Conservation (phyloP, 345 rosid genomes). For the Geranium rotundifolium region DNA sequence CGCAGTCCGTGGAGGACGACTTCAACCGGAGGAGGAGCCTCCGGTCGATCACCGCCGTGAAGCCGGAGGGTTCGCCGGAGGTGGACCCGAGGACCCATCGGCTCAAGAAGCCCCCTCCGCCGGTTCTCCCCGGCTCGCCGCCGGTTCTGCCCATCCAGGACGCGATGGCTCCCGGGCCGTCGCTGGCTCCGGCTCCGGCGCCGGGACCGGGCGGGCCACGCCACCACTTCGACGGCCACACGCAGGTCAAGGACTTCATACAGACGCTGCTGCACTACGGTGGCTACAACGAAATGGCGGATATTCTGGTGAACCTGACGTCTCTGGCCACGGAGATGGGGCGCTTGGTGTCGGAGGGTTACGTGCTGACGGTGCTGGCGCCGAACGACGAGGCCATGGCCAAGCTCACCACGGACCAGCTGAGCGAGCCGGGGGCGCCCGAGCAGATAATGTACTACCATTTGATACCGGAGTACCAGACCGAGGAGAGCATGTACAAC, state of each 20-base stretch:
- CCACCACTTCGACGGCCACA: constrained; percentile 16
- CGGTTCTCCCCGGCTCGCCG: constrained; percentile 16
- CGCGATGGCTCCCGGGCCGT: constrained; percentile 24
- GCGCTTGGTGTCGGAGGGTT: constrained; percentile 39
- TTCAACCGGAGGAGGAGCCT: constrained; percentile 18
- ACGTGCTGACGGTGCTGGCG: constrained; percentile 43
- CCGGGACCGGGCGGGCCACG: too few relatives aligned
- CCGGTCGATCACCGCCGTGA: constrained; percentile 35
- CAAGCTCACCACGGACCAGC: constrained; percentile 73
- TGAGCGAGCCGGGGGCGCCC: constrained; percentile 94
- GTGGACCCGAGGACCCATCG: constrained; percentile 36
- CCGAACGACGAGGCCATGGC: constrained; percentile 99
- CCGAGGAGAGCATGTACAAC: constrained; percentile 11
- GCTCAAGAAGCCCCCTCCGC: constrained; percentile 26
- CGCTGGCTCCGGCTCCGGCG: too few relatives aligned
- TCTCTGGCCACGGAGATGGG: constrained; percentile 47
- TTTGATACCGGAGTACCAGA: constrained; percentile 53
- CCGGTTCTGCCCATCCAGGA: constrained; percentile 34
- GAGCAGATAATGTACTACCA: constrained; percentile 89
- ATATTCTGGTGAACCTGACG: constrained; percentile 40
- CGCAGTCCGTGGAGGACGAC: constrained; percentile 27
- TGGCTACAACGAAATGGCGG: constrained; percentile 51
- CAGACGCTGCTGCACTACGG: constrained; percentile 38
- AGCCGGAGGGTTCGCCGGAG: constrained; percentile 45
- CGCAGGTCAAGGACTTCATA: constrained; percentile 47